Base-by-base conservation (phyloP, 345 rosid species). In the Cardamine occulta region DNA sequence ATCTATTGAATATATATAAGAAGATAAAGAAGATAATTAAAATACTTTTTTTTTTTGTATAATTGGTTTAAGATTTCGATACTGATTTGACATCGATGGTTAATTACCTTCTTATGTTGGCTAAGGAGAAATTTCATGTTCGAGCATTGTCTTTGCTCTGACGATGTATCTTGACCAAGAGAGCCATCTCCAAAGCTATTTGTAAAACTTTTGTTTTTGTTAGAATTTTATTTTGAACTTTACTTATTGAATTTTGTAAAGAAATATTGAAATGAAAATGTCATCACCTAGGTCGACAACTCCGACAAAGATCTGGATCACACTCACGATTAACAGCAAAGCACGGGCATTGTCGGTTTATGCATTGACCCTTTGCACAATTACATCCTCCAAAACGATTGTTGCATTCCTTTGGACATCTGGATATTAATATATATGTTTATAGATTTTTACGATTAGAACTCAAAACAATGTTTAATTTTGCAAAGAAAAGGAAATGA, bases 321-420 rank as follows among this genome's bases (percentile, higher is more conserved):
- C 98, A 94, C 85, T 94, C 98, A 62, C 97, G 96, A 35, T 83
- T 84, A 60, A 89, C 88, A 75, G 98, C 96, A 83, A 90, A 88
- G 82, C 98, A 94, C 23, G 93, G 97, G 70, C 98, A 94, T 72
- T 91, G 95, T 64, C 95, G 77, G 70, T 93, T 91, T 81, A 86
- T 79, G 86, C 98, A 91, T 78, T 88, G 93, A 57, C 97, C 93
- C 78, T 86, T 94, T 65, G 87, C 89, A 82, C 98, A 94, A 62
- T 81, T 89, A 76, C 97, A 94, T 73, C 98, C 98, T 83, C 91
- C 83, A 74, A 85, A 94, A 51, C 97, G 87, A 70, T 91, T 94
- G 56, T 88, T 90, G 87, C 97, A 94, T 72, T 84, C 82, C 82
- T 86, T 88, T 0, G 88, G 80, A 82, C 97, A 94, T 78, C 98